These are phyloP conservation scores for Serpula lacrymans DNA, from an alignment of 768 basidiomycete genomes.

Conservation along the genomic window DNA sequence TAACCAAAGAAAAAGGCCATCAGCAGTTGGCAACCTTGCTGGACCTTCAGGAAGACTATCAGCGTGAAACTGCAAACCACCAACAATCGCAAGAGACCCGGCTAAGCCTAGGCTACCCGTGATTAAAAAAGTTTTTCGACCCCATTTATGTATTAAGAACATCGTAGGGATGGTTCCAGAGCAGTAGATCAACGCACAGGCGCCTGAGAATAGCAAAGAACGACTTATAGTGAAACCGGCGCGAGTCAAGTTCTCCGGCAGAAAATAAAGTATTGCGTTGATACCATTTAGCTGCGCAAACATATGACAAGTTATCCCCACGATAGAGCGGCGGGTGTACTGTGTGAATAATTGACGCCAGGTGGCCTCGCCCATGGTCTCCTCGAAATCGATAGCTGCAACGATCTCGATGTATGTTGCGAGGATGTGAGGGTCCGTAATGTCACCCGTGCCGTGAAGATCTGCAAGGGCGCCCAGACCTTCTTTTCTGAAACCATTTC, in stretches of 20 bases:
- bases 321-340: conserved; percentile 44
- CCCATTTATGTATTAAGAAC: conserved; percentile 50
- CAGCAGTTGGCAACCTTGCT: conserved; percentile 26
- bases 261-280: conserved; percentile 56
- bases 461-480: conserved; percentile 54
- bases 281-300: conserved; percentile 56
- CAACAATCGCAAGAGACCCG: conserved; percentile 45
- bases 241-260: conserved; percentile 49
- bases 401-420: conserved; percentile 43
- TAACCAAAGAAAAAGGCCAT: conserved; percentile 34
- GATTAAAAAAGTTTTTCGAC: conserved; percentile 48
- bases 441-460: conserved; percentile 49
- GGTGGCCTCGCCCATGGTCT: conserved; percentile 36
- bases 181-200: conserved; percentile 46
- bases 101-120: conserved; percentile 42
- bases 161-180: conserved; percentile 51
- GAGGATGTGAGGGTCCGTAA: conserved; percentile 38
- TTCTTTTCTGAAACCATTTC: conserved; percentile 48
- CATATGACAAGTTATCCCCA: conserved; percentile 54
- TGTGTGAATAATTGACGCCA: conserved; percentile 49
- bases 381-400: conserved; percentile 36
- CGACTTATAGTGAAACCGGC: conserved; percentile 44
- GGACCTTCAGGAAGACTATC: conserved; percentile 36
- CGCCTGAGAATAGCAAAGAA: conserved; percentile 44
- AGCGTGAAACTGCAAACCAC: conserved; percentile 45